Base-by-base conservation (phyloP, 768 basidiomycete species). In the Boletellus emodensis region DNA sequence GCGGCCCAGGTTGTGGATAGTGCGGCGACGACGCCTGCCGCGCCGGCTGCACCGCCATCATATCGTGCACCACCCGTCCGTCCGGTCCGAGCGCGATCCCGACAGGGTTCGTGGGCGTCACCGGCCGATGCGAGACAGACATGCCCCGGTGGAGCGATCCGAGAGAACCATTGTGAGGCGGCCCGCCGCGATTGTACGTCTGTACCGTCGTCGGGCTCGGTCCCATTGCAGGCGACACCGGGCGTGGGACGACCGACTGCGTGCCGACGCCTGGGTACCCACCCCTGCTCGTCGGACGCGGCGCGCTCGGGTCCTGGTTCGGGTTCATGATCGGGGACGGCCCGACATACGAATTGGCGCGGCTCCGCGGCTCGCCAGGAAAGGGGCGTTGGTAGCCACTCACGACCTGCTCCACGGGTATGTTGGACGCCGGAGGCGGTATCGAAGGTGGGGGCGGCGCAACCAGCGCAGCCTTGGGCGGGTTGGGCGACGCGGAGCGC, bases 191-290 rank as follows among this genome's bases (percentile, higher is more conserved):
- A 17, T 42, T 55, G 32, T 57, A 59, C 0, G 57, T 42, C 35
- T 60, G 57, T 15, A 52, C 2, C 3, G 44, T 54, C 28, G 59
- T 54, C 48, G 59, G 63, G 35, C 60, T 56, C 8, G 61, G 46
- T 24, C 60, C 45, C 45, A 55, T 59, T 9, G 74, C 72, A 22
- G 82, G 85, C 11, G 85, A 82, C 43, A 81, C 77, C 6, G 84
- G 82, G 58, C 84, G 86, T 18, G 79, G 78, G 52, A 78, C 84
- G 37, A 82, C 62, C 12, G 81, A 77, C 30, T 83, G 85, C 15
- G 88, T 84, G 13, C 93, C 94, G 50, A 96, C 83, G 2, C 93
- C 94, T 0, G 83, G 81, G 61, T 86, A 89, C 0, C 87, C 91
- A 38, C 77, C 71, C 53, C 79, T 72, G 57, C 82, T 85, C 34